These are phyloP conservation scores for Ilyonectria mors-panacis DNA, from an alignment of 2,329 filamentous ascomycete species.

Conservation along the genomic window DNA sequence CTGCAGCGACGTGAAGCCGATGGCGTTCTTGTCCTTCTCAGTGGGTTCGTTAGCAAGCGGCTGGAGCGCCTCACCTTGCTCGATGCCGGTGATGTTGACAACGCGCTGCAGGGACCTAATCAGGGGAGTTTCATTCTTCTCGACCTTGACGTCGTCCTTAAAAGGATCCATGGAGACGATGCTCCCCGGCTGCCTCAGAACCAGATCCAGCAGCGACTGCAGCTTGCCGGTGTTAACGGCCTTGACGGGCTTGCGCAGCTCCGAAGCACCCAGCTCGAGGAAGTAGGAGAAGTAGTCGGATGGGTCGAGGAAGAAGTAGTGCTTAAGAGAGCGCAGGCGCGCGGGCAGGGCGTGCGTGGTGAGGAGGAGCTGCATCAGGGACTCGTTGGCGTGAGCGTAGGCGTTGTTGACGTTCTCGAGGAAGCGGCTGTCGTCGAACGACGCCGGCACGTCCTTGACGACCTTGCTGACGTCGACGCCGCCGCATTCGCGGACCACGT, in stretches of 20 bases:
- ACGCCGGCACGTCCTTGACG: slow-evolving; percentile 88
- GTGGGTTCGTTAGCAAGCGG: slow-evolving; percentile 76
- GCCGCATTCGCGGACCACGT: slow-evolving; percentile 96
- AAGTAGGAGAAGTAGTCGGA: slow-evolving; percentile 99
- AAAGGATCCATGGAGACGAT: slow-evolving; percentile 95
- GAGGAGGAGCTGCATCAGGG: slow-evolving; percentile 89
- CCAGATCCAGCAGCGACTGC: slow-evolving; percentile 94
- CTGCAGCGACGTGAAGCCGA: slow-evolving; percentile 92
- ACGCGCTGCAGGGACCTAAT: slow-evolving; percentile 96
- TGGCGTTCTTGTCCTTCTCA: slow-evolving; percentile 90
- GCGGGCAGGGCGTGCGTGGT: slow-evolving; percentile 93
- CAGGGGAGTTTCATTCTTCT: slow-evolving; percentile 95
- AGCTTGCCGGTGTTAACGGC: slow-evolving; percentile 93
- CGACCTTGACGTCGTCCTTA: slow-evolving; percentile 98
- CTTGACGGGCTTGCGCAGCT: slow-evolving; percentile 91
- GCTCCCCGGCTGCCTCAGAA: slow-evolving; percentile 95
- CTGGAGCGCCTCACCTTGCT: slow-evolving; percentile 87
- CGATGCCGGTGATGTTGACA: slow-evolving; percentile 95
- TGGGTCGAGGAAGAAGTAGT: slow-evolving; percentile 98
- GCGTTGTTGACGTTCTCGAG: slow-evolving; percentile 96
- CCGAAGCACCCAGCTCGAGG: slow-evolving; percentile 89
- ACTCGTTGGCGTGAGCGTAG: slow-evolving; percentile 96
- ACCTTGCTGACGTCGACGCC: slow-evolving; percentile 94
- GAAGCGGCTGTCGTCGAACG: slow-evolving; percentile 93
- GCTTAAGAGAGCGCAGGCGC: slow-evolving; percentile 90